Evolutionary conservation across 352 stramenopile species (phyloP), one percentile per base, ranked within the genome.

Genomic region (Aphanomyces invadans): DNA sequence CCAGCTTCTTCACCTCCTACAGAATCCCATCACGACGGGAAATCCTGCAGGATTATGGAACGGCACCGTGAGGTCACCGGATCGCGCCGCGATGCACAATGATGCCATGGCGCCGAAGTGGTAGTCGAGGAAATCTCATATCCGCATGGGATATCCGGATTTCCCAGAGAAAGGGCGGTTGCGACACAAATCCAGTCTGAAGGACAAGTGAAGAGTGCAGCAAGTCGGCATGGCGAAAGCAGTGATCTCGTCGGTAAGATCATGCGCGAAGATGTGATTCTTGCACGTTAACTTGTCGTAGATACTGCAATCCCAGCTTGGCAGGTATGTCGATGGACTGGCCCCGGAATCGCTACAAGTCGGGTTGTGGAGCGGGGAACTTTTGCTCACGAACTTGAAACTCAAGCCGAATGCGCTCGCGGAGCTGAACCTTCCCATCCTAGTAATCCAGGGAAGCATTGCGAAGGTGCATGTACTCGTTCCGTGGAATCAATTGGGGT

Each of bases 401-500:
- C 75, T 93, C 36, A 92, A 92, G 65, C 77, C 83, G n/a, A 78
- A 89, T 55, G 85, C 85, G 39, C 70, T 93, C 26, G 80, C 79
- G 0, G 85, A 93, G 70, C 69, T 93, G 29, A 74, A 92, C 44
- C 68, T 93, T 21, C 85, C 85, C 23, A 76, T 93, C 49, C 70
- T 75, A 11, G 75, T 93, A 29, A 68, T 87, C 25, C 74, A 75
- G 36, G 85, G 85, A 55, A 78, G 53, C 25, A 79, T 93, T 15
- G 57, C 56, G 11, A 81, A 83, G 62, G 76, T 93, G 26, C 75
- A 87, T 29, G 82, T 93, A 51, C 73, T 85, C n/a, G 85, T 93
- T 7, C 85, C 85, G n/a, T 93, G 85, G 85, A 92, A 93, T 64
- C 81, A 89, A 17, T 64, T 93, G 25, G 83, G 83, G 25, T 89